Evolutionary conservation across 2,329 filamentous ascomycete genomes (phyloP).

Genomic region (Xylariaceae sp.): DNA sequence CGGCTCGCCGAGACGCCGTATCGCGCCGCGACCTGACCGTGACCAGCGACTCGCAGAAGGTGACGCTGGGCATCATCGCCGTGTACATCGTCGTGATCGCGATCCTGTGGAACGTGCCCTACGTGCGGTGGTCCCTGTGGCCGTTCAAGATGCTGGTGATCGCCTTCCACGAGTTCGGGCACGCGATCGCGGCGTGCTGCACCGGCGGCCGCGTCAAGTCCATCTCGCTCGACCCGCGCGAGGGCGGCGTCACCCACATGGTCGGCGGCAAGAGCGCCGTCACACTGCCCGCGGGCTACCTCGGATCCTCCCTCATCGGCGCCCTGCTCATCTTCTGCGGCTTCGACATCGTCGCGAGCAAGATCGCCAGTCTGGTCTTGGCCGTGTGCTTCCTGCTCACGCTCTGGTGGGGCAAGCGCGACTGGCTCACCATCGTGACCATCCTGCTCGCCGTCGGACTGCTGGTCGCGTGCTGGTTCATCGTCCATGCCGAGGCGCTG

Average conservation of each 20-base stretch:
- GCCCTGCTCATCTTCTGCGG: constrained; percentile 78
- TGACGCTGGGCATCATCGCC: constrained; percentile 72
- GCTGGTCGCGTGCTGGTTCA: constrained; percentile 78
- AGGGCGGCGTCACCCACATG: constrained; percentile 80
- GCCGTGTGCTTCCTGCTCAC: constrained; percentile 77
- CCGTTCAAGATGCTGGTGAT: constrained; percentile 89
- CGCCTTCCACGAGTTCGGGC: constrained; percentile 79
- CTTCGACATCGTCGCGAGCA: constrained; percentile 80
- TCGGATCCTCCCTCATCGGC: constrained; percentile 77
- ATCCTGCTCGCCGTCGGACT: constrained; percentile 71
- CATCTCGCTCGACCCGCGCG: constrained; percentile 73
- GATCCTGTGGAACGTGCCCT: constrained; percentile 78
- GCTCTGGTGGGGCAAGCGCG: constrained; percentile 77
- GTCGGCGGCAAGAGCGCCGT: constrained; percentile 70
- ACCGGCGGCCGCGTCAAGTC: constrained; percentile 75
- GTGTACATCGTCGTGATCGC: constrained; percentile 75
- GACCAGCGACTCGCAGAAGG: constrained; percentile 68
- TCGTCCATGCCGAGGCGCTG: constrained; percentile 72
- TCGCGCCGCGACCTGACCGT: constrained; percentile 55
- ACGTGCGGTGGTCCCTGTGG: constrained; percentile 74
- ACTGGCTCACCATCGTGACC: constrained; percentile 77
- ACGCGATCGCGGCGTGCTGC: constrained; percentile 71
- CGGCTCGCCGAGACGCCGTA: constrained; percentile 39
- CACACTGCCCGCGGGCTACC: constrained; percentile 76
- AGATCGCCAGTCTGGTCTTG: constrained; percentile 74